Conservation (phyloP, 768 basidiomycete genomes). For the Boletus vermiculosoides region DNA sequence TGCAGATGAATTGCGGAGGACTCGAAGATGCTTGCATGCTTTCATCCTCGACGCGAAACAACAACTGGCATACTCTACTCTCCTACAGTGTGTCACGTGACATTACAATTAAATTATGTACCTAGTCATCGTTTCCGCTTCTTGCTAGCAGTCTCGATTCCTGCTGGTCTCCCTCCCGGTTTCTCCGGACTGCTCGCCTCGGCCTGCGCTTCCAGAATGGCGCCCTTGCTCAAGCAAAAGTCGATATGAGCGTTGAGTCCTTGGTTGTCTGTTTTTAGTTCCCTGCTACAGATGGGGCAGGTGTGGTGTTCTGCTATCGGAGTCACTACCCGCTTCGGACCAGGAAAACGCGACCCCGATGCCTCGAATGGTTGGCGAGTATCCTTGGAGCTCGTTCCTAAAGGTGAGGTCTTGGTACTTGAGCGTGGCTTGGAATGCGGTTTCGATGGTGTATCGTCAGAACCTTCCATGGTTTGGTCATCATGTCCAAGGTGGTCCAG, state of each 20-base stretch:
- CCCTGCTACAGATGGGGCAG: constrained; percentile 74
- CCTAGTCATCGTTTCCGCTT: constrained; percentile 20
- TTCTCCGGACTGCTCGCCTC: constrained; percentile 26
- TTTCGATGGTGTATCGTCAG: constrained; percentile 2
- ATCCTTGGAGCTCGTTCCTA: neutral
- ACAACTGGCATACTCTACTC: neutral
- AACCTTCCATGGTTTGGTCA: constrained; percentile 6
- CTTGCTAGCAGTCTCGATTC: constrained; percentile 1
- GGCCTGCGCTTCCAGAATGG: constrained; percentile 68
- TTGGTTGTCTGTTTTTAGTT: constrained; percentile 66
- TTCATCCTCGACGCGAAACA: constrained; percentile 9
- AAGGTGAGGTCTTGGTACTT: neutral
- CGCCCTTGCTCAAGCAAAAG: constrained; percentile 78
- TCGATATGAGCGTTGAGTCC: constrained; percentile 87
- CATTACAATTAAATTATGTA: neutral
- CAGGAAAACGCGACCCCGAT: constrained; percentile 19
- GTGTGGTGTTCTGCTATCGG: constrained; percentile 29
- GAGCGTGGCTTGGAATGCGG: constrained; percentile 18
- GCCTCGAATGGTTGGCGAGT: constrained; percentile 6
- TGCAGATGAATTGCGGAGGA: constrained; percentile 8
- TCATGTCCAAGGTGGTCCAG: constrained; percentile 9
- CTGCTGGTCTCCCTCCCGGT: neutral
- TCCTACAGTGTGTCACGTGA: constrained; percentile 20
- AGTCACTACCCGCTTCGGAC: constrained; percentile 1
- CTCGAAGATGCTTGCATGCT: constrained; percentile 27